Evolutionary conservation across 441 rosid species (phyloP).

Genomic region (California macrophylla): DNA sequence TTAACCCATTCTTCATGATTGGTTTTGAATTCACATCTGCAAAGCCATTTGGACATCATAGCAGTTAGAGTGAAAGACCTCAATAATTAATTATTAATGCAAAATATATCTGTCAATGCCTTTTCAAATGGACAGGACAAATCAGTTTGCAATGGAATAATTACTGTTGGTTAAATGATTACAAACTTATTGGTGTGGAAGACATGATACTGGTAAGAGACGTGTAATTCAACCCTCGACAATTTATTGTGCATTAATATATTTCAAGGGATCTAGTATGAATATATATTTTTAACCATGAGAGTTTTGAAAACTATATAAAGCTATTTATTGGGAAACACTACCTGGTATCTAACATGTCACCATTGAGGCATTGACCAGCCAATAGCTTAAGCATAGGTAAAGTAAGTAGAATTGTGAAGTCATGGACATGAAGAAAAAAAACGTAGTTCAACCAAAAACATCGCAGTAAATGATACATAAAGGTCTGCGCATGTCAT

Average conservation of each 20-base stretch:
- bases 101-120: not conserved
- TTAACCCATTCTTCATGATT: constrained; percentile 86
- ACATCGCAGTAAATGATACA: not conserved
- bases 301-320: not conserved
- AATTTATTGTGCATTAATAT: not conserved
- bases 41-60: constrained; percentile 18
- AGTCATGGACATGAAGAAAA: not conserved
- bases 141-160: not conserved
- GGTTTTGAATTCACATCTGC: constrained; percentile 79
- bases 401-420: not conserved
- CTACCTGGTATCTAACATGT: not conserved
- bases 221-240: not conserved
- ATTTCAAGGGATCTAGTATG: not conserved
- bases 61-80: constrained; percentile 14
- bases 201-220: not conserved
- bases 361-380: not conserved
- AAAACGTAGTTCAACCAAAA: not conserved
- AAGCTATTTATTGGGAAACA: not conserved
- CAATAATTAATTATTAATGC: not conserved
- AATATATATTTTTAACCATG: not conserved
- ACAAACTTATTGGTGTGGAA: not conserved
- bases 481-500: not conserved
- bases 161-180: not conserved
- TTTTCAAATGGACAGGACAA: not conserved
- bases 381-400: not conserved